Base-by-base conservation (phyloP, 1,139 yeast genomes). In the Ogataea hybrid region DNA sequence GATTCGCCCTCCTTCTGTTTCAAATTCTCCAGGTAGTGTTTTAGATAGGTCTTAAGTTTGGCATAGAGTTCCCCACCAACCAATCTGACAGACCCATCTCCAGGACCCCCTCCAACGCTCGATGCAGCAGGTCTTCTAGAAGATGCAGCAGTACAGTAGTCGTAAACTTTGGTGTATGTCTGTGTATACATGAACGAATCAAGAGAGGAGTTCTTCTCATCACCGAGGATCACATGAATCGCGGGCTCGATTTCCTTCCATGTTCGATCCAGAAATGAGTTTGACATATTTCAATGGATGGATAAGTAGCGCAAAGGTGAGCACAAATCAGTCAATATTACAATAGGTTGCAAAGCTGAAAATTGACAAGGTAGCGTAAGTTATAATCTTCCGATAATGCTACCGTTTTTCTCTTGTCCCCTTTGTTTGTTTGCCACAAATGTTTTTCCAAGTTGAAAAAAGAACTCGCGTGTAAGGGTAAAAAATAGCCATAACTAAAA, bases 41-140 rank as follows among this genome's bases (percentile, higher is more conserved):
- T 70, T 53, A 92, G 71, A 59, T 87, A 92, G 5, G 66, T 69
- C 50, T 81, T 83, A 46, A 92, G 70, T 50, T 81, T 81, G 43
- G 73, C 73, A 64, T 92, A 92, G 34, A 92, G 81, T 56, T 90
- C 97, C 30, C 94, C 89, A 4, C 98, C 98, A 11, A 90, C 86
- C 40, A 84, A 64, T 33, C 53, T 48, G n/a, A 59, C 63, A n/a
- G 59, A 53, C 9, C 62, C 59, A 30, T 44, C 51, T 11, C 52
- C 35, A 7, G 52, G 32, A 70, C 68, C 53, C 32, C 42, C 48
- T 11, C 43, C 54, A n/a, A 37, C 42, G n/a, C 55, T 72, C 63
- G 53, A 42, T 8, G 41, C 23, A 14, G 59, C 53, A 9, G 51
- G 49, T 36, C 52, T 50, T 25, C 54, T 48, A 8, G 58, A 50